These are phyloP conservation scores for Calocera cornea DNA, from an alignment of 768 basidiomycete species.

Conservation along the genomic window DNA sequence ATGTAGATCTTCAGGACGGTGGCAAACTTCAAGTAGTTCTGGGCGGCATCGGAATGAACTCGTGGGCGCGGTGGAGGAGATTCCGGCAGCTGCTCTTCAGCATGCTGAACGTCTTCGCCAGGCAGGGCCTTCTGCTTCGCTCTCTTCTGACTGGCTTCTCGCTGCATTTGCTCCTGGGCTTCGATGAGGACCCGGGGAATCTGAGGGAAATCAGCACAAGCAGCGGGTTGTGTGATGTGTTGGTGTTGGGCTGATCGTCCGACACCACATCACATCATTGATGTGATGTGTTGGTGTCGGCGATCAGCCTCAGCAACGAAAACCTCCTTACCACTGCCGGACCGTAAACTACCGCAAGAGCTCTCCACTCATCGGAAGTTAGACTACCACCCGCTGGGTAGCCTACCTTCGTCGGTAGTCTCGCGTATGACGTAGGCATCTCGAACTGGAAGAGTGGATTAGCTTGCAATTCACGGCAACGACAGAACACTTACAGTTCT, in stretches of 20 bases:
- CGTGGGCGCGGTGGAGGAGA: neutral
- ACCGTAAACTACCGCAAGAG: neutral
- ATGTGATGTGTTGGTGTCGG: neutral
- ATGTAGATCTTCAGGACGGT: neutral
- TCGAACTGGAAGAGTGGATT: neutral
- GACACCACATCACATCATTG: neutral
- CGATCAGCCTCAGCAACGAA: neutral
- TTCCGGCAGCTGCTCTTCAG: too few species aligned
- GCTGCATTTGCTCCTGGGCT: neutral
- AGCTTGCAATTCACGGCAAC: neutral
- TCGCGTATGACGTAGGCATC: neutral
- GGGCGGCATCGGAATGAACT: neutral
- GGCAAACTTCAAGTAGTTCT: neutral
- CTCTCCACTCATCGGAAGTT: neutral
- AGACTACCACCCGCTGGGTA: neutral
- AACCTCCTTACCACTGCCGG: neutral
- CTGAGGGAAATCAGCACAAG: too few species aligned
- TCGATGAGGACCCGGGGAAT: neutral
- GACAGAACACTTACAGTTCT: neutral
- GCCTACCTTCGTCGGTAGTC: neutral
- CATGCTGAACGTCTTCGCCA: too few species aligned
- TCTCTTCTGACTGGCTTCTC: neutral
- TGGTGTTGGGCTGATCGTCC: too few species aligned
- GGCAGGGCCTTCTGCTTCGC: too few species aligned
- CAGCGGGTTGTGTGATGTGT: too few species aligned